Evolutionary conservation across 148 eudicot genomes (phyloP).

Genomic region (Drosera capensis): DNA sequence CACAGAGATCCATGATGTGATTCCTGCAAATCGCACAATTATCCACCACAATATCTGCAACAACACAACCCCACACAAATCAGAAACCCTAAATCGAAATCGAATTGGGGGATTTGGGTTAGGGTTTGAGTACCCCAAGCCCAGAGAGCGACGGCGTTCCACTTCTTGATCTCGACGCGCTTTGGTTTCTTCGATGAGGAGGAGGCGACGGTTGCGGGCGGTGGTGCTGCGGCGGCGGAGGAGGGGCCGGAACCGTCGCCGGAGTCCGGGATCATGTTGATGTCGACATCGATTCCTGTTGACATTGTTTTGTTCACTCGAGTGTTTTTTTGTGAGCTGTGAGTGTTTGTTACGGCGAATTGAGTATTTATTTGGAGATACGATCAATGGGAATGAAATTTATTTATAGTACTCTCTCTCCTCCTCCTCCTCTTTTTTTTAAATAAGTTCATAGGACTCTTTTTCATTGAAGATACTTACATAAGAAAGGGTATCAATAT

Average conservation of each 20-base stretch:
- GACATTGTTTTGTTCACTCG: background rate
- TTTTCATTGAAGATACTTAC: no score
- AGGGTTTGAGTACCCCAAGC: constrained; percentile 58
- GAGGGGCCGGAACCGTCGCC: background rate
- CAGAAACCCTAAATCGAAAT: background rate
- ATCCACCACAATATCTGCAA: constrained; percentile 75
- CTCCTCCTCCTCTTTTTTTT: no score
- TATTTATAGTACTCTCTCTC: no score
- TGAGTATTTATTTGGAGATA: no score
- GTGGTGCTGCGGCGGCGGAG: background rate
- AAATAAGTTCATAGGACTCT: no score
- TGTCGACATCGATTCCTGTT: background rate
- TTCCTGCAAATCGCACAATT: constrained; percentile 90
- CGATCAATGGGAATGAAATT: no score
- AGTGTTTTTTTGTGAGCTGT: no score
- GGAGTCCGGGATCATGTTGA: background rate
- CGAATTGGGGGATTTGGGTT: constrained; percentile 1
- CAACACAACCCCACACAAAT: background rate
- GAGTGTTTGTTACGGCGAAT: no score
- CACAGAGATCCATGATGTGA: constrained; percentile 95
- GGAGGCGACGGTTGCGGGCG: constrained; percentile 13
- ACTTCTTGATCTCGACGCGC: constrained; percentile 90
- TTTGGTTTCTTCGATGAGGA: constrained; percentile 49
- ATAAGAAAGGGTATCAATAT: no score
- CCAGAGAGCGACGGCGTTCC: constrained; percentile 97